Evolutionary conservation across 306 rosid species (phyloP).

Genomic region (Nissolia schottii): DNA sequence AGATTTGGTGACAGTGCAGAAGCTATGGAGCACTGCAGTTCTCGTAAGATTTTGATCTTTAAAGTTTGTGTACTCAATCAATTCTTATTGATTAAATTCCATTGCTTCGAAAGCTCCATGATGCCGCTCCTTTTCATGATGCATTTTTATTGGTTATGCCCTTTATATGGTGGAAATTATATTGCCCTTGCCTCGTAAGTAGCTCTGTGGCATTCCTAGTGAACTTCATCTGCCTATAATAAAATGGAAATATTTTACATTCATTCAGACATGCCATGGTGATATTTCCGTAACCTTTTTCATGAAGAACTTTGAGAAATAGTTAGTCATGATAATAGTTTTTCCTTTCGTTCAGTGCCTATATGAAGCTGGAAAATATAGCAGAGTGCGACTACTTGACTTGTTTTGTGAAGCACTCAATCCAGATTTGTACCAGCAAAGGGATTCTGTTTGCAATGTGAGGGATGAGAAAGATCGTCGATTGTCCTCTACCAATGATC

Average conservation of each 20-base stretch:
- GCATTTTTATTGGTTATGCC: conserved; percentile 4
- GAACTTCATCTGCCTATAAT: conserved; percentile 3
- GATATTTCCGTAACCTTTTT: background rate
- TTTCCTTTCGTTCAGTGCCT: conserved; percentile 65
- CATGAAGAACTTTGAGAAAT: too few species aligned
- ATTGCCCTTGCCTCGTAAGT: background rate
- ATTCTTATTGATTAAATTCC: conserved; percentile 16
- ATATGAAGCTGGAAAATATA: conserved; percentile 70
- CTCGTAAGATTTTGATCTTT: conserved; percentile 48
- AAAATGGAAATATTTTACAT: background rate
- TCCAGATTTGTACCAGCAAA: conserved; percentile 48
- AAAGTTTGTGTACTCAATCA: background rate
- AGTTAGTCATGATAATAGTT: conserved; percentile 12
- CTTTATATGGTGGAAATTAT: background rate
- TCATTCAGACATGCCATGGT: background rate
- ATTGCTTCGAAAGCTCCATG: background rate
- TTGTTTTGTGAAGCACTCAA: conserved; percentile 74
- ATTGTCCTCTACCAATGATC: conserved; percentile 41
- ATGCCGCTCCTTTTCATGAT: background rate
- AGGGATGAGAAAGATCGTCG: conserved; percentile 36
- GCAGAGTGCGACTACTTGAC: conserved; percentile 61
- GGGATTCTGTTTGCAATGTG: conserved; percentile 32
- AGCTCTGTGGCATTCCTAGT: background rate
- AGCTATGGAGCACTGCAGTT: conserved; percentile 66
- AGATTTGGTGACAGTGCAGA: conserved; percentile 49